Percentiles rank a stretch among this genome's conserved stretches.
These are phyloP conservation scores for Boehmeria nivea DNA, from an alignment of 306 rosid species.

Conservation along the genomic window DNA sequence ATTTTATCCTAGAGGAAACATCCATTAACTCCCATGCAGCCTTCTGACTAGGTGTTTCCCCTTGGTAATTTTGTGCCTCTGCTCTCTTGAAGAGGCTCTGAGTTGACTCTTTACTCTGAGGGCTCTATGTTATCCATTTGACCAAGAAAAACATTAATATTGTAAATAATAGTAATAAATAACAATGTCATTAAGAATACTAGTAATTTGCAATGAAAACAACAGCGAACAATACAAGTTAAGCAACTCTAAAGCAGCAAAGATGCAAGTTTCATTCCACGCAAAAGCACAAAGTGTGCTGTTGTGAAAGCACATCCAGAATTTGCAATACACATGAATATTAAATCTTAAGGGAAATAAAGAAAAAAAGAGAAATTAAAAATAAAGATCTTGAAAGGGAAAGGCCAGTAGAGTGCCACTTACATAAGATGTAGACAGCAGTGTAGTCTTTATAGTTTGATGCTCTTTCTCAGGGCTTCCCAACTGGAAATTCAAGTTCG, in stretches of 20 bases:
- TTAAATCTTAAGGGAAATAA: background rate
- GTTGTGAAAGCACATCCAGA: background rate
- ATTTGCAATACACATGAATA: background rate
- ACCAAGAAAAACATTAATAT: constrained; percentile 26
- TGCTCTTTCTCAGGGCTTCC: constrained; percentile 25
- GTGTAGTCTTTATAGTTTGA: constrained; percentile 18
- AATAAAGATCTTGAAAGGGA: constrained; percentile 21
- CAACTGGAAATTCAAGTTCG: constrained; percentile 19
- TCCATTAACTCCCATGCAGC: constrained; percentile 2
- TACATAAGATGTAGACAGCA: constrained; percentile 6
- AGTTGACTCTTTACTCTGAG: constrained; percentile 14
- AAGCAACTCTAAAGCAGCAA: background rate
- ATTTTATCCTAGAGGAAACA: background rate
- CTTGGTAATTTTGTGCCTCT: constrained; percentile 19
- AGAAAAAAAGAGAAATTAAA: constrained; percentile 1
- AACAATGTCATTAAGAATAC: background rate
- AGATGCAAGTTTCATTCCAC: background rate
- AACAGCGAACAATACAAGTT: background rate
- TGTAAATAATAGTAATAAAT: constrained; percentile 6
- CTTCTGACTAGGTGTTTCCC: constrained; percentile 9
- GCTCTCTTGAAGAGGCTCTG: constrained; percentile 25
- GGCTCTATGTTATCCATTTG: constrained; percentile 25
- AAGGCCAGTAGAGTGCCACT: constrained; percentile 11
- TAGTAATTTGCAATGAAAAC: background rate
- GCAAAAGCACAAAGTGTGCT: constrained; percentile 3